A percentile compares a stretch with the other conserved stretches of the same genome.
Evolutionary conservation across 2,329 filamentous ascomycete genomes (phyloP).

Genomic region (Lizonia empirigonia): DNA sequence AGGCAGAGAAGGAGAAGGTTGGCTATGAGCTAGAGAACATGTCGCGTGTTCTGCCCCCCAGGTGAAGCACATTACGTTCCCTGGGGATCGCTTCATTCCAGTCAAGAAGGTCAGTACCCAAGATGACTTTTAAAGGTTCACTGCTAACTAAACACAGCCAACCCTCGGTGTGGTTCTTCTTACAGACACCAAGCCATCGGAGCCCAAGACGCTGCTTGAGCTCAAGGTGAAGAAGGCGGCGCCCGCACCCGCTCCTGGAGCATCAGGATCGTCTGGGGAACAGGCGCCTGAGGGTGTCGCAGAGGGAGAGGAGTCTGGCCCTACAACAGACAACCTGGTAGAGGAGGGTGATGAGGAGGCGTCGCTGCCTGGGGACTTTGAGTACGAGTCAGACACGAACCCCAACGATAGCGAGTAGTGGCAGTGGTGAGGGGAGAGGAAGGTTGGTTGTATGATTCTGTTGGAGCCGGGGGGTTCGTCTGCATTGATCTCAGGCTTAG

Average conservation of each 20-base stretch:
- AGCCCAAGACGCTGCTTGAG: constrained; percentile 81
- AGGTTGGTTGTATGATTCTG: background rate
- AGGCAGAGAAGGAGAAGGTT: constrained; percentile 92
- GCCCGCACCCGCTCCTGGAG: constrained; percentile 53
- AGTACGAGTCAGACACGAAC: constrained; percentile 75
- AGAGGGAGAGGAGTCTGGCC: constrained; percentile 2
- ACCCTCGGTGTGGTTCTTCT: constrained; percentile 95
- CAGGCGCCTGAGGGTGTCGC: constrained; percentile 54
- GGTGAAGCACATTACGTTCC: constrained; percentile 94
- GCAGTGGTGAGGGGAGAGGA: constrained; percentile 17
- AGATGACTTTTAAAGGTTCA: background rate
- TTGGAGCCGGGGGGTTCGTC: constrained; percentile 17
- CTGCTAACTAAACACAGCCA: constrained; percentile 61
- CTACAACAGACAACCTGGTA: constrained; percentile 69
- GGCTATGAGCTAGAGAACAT: constrained; percentile 97
- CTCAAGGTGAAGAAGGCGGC: constrained; percentile 84
- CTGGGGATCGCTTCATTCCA: constrained; percentile 86
- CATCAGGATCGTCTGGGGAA: constrained; percentile 46
- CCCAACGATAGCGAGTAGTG: constrained; percentile 47
- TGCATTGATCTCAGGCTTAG: constrained; percentile 30
- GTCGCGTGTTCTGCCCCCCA: constrained; percentile 92
- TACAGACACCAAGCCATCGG: constrained; percentile 77
- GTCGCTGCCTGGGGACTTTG: constrained; percentile 71
- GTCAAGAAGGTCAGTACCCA: constrained; percentile 74
- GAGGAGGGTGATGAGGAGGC: constrained; percentile 86